Evolutionary conservation across 1,139 yeast genomes (phyloP), one percentile per base, ranked within the genome.

Genomic region (Sugiyamaella paludigena): DNA sequence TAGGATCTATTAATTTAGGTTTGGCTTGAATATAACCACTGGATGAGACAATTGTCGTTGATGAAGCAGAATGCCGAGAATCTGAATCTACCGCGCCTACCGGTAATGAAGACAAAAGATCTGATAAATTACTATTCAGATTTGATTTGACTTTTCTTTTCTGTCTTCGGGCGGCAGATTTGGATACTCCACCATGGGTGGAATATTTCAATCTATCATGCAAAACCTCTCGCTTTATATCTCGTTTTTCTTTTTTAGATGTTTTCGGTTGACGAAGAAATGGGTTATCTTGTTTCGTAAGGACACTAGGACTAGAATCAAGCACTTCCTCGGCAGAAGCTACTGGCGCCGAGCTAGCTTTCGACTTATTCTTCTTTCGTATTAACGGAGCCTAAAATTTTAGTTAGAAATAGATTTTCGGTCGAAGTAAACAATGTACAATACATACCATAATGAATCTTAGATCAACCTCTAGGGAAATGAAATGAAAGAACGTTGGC

Each of bases 21-120:
- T 52, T 54, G 36, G 49, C 48, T 12, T 55, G 50, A 24, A 55
- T 44, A 33, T 48, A 50, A 9, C 51, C 56, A 29, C 44, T 45
- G 8, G 50, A 44, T 13, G 46, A 11, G 7, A 36, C 37, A 12
- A 47, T 37, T 9, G 47, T 26, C 5, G 34, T 31, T 4, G 45
- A 34, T 7, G 24, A 11, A 24, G 16, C 31, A 4, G 36, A 32
- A 19, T 28, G 9, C n/a, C 12, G 31, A 24, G 43, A 34, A 4
- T 54, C 33, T 26, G 49, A 34, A 42, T 55, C 55, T 33, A 48
- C 46, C 12, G 41, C 36, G 19, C 46, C 51, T 26, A 49, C 49
- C n/a, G 55, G 70, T 29, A 69, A 54, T 2, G 65, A 59, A 2
- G 59, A 57, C 30, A 68, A 57, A 15, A 70, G 54, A 32, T 57